phyloP scores from a whole-genome alignment of 768 basidiomycete genomes.

The Boletus reticulatus region DNA sequence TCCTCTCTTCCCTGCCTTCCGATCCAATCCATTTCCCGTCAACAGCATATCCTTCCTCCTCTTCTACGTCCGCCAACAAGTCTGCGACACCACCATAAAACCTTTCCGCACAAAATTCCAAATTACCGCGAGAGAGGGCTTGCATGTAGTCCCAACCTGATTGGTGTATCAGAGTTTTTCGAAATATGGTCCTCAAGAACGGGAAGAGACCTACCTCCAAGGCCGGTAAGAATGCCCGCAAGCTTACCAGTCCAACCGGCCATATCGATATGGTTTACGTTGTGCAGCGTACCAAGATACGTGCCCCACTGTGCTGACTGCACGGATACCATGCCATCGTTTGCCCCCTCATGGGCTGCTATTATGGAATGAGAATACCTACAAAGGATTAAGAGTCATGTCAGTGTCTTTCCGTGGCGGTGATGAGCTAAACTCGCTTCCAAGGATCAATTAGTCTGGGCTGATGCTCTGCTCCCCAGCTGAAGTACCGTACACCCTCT shows the following conservation, averaged over 20 bases:
- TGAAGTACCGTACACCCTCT: constrained; percentile 80
- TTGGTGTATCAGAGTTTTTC: background rate
- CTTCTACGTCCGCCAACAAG: constrained; percentile 74
- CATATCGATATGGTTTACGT: constrained; percentile 90
- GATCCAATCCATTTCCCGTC: constrained; percentile 23
- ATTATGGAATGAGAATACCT: constrained; percentile 78
- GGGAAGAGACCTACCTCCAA: constrained; percentile 14
- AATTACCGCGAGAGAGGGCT: constrained; percentile 85
- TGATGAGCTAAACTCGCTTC: constrained; percentile 41
- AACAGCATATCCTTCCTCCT: constrained; percentile 42
- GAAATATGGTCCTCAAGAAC: background rate
- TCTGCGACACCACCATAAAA: constrained; percentile 88
- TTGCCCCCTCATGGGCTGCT: constrained; percentile 83
- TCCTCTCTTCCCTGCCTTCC: constrained; percentile 15
- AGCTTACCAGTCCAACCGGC: constrained; percentile 78
- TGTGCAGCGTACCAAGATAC: constrained; percentile 89
- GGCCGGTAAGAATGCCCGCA: constrained; percentile 24
- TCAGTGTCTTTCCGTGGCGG: background rate
- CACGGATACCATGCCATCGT: constrained; percentile 92
- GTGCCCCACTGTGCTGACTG: constrained; percentile 91
- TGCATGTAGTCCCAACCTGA: constrained; percentile 71
- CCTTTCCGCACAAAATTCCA: constrained; percentile 87
- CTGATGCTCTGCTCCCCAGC: constrained; percentile 91
- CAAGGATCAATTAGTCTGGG: constrained; percentile 92
- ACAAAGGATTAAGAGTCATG: background rate